A percentile compares a stretch with the other conserved stretches of the same genome.
Evolutionary conservation across 805 yeast genomes (phyloP).

Genomic region (Schwanniomyces yamadae): DNA sequence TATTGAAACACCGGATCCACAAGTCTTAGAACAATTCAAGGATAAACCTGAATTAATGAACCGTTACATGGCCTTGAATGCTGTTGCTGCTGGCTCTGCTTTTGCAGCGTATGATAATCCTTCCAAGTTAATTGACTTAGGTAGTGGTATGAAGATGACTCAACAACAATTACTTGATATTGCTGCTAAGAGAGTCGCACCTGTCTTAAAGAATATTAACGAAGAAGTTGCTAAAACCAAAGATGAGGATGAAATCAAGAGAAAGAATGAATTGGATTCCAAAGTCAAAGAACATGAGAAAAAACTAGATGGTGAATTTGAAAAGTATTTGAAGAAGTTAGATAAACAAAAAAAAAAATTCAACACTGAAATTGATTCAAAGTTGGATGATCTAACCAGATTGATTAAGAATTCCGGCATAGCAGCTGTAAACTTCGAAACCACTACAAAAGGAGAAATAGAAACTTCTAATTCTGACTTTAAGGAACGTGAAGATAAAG

Average conservation of each 20-base stretch:
- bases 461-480: slow-evolving; percentile 45
- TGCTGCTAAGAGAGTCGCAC: slow-evolving; percentile 55
- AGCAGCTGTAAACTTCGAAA: slow-evolving; percentile 38
- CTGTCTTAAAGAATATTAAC: slow-evolving; percentile 51
- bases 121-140: slow-evolving; percentile 48
- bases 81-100: slow-evolving; percentile 47
- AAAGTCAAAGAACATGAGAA: slow-evolving; percentile 35
- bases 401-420: slow-evolving; percentile 27
- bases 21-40: slow-evolving; percentile 35
- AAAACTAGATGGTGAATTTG: slow-evolving; percentile 36
- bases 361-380: slow-evolving; percentile 40
- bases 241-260: slow-evolving; percentile 42
- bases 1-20: slow-evolving; percentile 34
- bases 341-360: slow-evolving; percentile 38
- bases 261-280: slow-evolving; percentile 36
- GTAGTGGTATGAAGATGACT: slow-evolving; percentile 53
- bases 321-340: slow-evolving; percentile 36
- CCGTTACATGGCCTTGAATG: slow-evolving; percentile 49
- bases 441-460: slow-evolving; percentile 41
- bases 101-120: slow-evolving; percentile 48
- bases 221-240: slow-evolving; percentile 47
- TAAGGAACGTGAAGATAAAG: slow-evolving; percentile 45
- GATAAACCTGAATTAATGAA: slow-evolving; percentile 49
- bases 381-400: slow-evolving; percentile 22
- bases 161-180: slow-evolving; percentile 55